Evolutionary conservation across 2,329 filamentous ascomycete species (phyloP).

Genomic region (Pseudopithomyces maydicus): DNA sequence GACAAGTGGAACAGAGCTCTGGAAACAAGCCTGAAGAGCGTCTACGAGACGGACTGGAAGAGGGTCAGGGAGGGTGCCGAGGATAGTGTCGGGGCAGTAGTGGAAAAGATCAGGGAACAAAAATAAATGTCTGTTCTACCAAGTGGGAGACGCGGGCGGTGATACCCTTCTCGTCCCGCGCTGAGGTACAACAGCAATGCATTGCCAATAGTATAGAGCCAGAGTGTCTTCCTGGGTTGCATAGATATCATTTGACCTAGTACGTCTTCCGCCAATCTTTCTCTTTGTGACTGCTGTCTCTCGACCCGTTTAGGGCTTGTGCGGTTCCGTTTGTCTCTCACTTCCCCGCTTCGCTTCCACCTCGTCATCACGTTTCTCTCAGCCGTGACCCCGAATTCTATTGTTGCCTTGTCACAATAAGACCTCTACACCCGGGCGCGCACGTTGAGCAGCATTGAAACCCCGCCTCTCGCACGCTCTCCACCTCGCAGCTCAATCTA

Average conservation of each 20-base stretch:
- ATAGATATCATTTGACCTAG: not conserved
- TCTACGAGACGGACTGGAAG: conserved; percentile 54
- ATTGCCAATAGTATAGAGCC: not conserved
- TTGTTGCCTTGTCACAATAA: not conserved
- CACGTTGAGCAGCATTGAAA: no score
- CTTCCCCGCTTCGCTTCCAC: not conserved
- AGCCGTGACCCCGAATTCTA: not conserved
- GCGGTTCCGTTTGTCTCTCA: not conserved
- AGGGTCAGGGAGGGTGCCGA: conserved; percentile 48
- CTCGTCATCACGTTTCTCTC: not conserved
- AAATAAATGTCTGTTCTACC: conserved; percentile 25
- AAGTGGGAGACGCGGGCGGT: not conserved
- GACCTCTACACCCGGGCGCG: not conserved
- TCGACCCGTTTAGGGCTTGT: not conserved
- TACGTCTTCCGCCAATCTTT: not conserved
- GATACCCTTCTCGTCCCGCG: conserved; percentile 6
- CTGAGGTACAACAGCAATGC: not conserved
- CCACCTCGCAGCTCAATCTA: not conserved
- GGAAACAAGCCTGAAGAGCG: conserved; percentile 48
- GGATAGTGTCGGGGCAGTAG: conserved; percentile 43
- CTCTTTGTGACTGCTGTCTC: not conserved
- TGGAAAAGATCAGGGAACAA: conserved; percentile 40
- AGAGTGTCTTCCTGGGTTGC: not conserved
- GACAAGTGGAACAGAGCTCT: conserved; percentile 56
- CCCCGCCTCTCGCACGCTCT: not conserved